Evolutionary conservation across 805 yeast genomes (phyloP).

Genomic region (Wickerhamomyces queroliae): DNA sequence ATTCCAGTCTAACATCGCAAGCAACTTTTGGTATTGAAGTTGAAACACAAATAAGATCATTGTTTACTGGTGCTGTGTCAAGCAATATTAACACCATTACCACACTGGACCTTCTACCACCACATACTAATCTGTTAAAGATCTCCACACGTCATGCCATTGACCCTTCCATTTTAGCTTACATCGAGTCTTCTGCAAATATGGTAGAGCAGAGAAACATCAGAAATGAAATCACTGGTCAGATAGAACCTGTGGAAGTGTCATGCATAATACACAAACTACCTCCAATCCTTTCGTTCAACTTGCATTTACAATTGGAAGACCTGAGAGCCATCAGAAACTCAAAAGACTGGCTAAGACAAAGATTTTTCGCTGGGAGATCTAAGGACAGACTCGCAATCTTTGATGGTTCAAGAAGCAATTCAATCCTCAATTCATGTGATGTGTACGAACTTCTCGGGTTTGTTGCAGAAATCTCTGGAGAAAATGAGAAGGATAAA

Average conservation of each 20-base stretch:
- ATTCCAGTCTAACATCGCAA: conserved; percentile 12
- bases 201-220: conserved; percentile 43
- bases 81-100: conserved; percentile 4
- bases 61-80: conserved; percentile 7
- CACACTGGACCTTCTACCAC: conserved; percentile 14
- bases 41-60: conserved; percentile 35
- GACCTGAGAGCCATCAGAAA: conserved; percentile 48
- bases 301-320: conserved; percentile 47
- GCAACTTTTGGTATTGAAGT: conserved; percentile 36
- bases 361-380: conserved; percentile 47
- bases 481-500: conserved; percentile 40
- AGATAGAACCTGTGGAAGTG: conserved; percentile 49
- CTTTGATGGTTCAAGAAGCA: conserved; percentile 24
- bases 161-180: conserved; percentile 40
- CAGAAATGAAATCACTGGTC: conserved; percentile 46
- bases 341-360: conserved; percentile 53
- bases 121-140: conserved; percentile 10
- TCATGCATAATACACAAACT: conserved; percentile 43
- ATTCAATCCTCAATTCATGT: conserved; percentile 21
- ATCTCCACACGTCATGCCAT: conserved; percentile 24
- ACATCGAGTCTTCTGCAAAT: conserved; percentile 57
- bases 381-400: conserved; percentile 33
- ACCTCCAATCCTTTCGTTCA: conserved; percentile 63
- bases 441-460: conserved; percentile 59
- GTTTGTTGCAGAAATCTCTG: conserved; percentile 56